phyloP scores from a whole-genome alignment of 768 basidiomycete genomes.

The Kwoniella europaea region DNA sequence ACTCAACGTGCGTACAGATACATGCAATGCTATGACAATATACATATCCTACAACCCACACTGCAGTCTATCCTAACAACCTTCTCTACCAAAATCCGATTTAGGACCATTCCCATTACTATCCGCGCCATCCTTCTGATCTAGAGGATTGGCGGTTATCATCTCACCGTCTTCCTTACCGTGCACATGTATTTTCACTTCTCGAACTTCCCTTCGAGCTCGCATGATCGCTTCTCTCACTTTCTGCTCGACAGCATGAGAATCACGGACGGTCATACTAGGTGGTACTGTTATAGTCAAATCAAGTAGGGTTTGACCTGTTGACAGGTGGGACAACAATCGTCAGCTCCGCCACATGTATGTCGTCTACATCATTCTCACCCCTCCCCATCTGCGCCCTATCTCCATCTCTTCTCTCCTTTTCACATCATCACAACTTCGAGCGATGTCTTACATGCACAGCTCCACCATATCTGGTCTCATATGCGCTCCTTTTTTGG shows the following conservation, averaged over 20 bases:
- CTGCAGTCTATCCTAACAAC: constrained; percentile 29
- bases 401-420: background rate
- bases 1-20: background rate
- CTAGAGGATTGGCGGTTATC: background rate
- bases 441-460: too few species aligned
- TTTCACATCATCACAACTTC: background rate
- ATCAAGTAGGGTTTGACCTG: constrained; percentile 83
- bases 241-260: constrained; percentile 67
- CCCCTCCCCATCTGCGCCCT: background rate
- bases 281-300: constrained; percentile 73
- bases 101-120: constrained; percentile 9
- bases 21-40: background rate
- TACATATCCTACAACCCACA: background rate
- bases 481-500: too few species aligned
- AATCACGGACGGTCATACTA: constrained; percentile 65
- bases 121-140: background rate
- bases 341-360: background rate
- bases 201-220: constrained; percentile 58
- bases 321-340: background rate
- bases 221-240: constrained; percentile 61
- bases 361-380: background rate
- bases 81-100: constrained; percentile 50
- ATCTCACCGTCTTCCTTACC: constrained; percentile 32
- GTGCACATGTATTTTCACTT: constrained; percentile 58
- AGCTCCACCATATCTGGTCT: too few species aligned